Evolutionary conservation across 805 yeast species (phyloP), one percentile per base, ranked within the genome.

Genomic region (Babjeviella inositovora): DNA sequence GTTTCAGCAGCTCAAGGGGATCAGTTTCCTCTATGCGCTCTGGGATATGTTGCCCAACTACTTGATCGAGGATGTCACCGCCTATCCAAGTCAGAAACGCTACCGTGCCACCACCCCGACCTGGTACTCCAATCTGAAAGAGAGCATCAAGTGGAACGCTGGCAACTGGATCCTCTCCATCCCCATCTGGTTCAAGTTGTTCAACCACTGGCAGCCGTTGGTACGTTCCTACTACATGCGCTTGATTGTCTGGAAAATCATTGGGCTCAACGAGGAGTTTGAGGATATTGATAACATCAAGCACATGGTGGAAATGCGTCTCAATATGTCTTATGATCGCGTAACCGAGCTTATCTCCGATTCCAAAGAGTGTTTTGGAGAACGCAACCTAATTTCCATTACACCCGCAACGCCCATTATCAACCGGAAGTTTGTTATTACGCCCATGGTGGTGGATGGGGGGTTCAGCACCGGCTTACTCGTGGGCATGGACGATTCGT

Each of bases 181-280:
- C 4, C 33, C 38, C 1, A 47, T 52, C 16, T 79, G 85, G 74
- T 45, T 45, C 16, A 49, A 54, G 22, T 64, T 62, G 29, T 69
- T 81, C 36, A 62, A 71, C 18, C 92, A 82, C 44, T 82, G 92
- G 81, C 64, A 70, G 36, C 84, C 93, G 3, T 43, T 80, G 10
- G 70, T 79, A 13, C 53, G 93, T 17, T 61, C 75, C 4, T 76
- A 70, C 36, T 81, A 70, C 41, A 53, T 64, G 22, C 53, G 84
- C 19, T 52, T 81, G 12, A 28, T 81, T 10, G 57, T 79, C 22
- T 81, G 87, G 76, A 62, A 80, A 31, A 43, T 73, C 20, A 43
- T 50, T 39, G 51, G 72, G 29, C 26, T 50, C 20, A 51, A 53
- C 22, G 16, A 21, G 14, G 11, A 20, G 9, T 10, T 11, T 21